Evolutionary conservation across 352 stramenopile genomes (phyloP), one percentile per base, ranked within the genome.

Genomic region (Plasmopara viticola): DNA sequence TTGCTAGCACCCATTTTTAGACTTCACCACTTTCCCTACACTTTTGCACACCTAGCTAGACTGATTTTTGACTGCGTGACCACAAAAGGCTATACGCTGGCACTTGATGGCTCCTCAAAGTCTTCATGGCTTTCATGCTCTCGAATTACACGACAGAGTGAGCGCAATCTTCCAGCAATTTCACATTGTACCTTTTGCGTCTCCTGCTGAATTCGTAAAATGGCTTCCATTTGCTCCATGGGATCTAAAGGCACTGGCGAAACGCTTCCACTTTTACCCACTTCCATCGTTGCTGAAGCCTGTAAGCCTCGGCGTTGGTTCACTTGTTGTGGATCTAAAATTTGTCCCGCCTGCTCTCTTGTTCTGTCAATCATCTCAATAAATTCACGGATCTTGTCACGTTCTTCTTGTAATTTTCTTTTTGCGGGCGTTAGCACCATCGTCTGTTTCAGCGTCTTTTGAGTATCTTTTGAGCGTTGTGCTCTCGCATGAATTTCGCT

Each of bases 291-390:
- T 38, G 39, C 15, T n/a, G 42, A 46, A 33, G 50, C 28, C 20
- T 54, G 62, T 17, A 34, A 6, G 25, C 48, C 38, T 20, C 53
- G 28, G 6, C 60, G 47, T 45, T 45, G 56, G 30, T 60, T 61
- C n/a, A 65, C 54, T 25, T 68, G 54, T 5, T 74, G 55, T 6
- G 48, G 33, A 10, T 74, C 64, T 12, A 56, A 45, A 9, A 59
- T 60, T 1, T 61, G 31, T 8, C 59, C 67, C 9, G 64, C 46
- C 29, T 68, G 61, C 42, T 72, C 59, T 43, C 73, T 58, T 12
- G 68, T 62, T 42, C 64, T 51, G 53, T 88, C 78, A 54, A 88
- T 88, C n/a, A 72, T 55, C 40, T 73, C 66, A 39, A 88, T 80
- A 18, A 84, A 50, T 35, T 76, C 72, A 13, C 72, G 59, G 54